Conservation (phyloP, 179 eudicot genomes). For the Heliamphora pulchella region DNA sequence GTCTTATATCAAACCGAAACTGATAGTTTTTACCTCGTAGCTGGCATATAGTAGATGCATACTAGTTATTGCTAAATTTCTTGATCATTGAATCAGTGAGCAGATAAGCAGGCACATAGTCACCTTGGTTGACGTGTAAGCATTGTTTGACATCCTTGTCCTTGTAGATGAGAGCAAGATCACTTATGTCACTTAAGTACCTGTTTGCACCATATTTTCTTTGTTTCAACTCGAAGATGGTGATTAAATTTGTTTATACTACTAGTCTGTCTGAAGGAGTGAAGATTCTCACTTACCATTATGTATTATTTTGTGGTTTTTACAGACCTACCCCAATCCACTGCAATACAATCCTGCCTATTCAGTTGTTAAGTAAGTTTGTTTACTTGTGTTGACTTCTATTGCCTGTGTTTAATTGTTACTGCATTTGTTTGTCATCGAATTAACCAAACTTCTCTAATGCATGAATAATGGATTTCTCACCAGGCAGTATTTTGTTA, state of each 20-base stretch:
- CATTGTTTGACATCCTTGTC: not conserved
- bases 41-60: no score
- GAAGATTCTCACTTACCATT: not conserved
- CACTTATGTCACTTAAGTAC: not conserved
- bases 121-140: not conserved
- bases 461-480: not conserved
- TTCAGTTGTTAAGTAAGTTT: slow-evolving; percentile 47
- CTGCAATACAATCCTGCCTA: slow-evolving; percentile 63
- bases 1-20: no score
- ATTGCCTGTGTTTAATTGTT: not conserved
- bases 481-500: slow-evolving; percentile 67
- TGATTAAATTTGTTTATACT: not conserved
- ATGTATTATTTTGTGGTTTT: not conserved
- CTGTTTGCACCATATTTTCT: not conserved
- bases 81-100: not conserved
- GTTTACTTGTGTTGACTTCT: not conserved
- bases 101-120: not conserved
- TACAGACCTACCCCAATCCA: slow-evolving; percentile 67
- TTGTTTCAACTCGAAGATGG: not conserved
- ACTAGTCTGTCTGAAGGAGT: not conserved
- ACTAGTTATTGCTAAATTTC: not conserved
- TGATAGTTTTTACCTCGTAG: no score
- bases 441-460: not conserved
- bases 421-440: not conserved
- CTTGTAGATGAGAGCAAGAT: not conserved